phyloP scores from a whole-genome alignment of 2,329 filamentous ascomycete species.

The Bertia moriformis region DNA sequence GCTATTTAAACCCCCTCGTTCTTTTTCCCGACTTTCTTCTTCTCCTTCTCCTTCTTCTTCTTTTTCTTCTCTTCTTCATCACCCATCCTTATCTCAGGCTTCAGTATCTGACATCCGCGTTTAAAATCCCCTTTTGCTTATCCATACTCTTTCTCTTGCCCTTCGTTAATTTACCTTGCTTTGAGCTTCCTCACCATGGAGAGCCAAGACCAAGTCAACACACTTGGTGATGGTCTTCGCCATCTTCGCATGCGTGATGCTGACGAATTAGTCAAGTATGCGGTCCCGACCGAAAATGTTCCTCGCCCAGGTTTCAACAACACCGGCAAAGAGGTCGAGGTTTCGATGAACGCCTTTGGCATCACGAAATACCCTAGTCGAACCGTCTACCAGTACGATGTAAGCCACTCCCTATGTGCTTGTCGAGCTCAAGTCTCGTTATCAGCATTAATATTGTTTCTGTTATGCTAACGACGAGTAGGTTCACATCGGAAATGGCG shows the following conservation, averaged over 20 bases:
- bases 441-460: no score
- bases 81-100: not conserved
- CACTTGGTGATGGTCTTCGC: not conserved
- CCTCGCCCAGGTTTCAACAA: conserved; percentile 40
- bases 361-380: conserved; percentile 43
- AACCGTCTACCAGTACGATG: conserved; percentile 72
- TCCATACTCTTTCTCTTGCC: no score
- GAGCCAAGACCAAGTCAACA: not conserved
- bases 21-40: not conserved
- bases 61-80: conserved; percentile 1
- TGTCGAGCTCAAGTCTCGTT: no score
- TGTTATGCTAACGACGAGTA: conserved; percentile 17
- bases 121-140: no score
- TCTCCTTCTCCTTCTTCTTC: conserved; percentile 3
- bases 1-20: not conserved
- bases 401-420: conserved; percentile 27
- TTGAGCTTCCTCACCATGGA: not conserved
- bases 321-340: conserved; percentile 33
- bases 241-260: not conserved
- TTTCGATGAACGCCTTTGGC: conserved; percentile 63
- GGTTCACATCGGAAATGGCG: conserved; percentile 51
- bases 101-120: no score
- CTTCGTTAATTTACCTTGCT: not conserved
- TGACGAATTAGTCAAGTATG: not conserved
- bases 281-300: not conserved